Conservation (phyloP, 495 filamentous ascomycete species). For the Penicillium manginii region DNA sequence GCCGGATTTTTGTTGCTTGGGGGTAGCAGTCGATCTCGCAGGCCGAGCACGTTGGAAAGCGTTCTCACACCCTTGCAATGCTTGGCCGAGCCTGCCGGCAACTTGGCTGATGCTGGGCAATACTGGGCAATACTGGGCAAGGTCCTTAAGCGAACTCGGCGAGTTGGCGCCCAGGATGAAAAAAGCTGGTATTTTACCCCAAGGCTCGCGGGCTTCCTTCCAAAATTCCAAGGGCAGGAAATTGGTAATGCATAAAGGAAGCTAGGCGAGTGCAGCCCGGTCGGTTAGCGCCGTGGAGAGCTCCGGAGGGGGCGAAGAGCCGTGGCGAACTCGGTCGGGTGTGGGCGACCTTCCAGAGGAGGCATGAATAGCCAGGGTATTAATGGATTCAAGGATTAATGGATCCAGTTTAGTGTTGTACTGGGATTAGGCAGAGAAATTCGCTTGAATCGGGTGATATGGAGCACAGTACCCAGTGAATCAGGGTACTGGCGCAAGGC, state of each 20-base stretch:
- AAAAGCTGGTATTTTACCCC: neutral
- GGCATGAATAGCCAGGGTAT: neutral
- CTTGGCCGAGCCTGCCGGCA: neutral
- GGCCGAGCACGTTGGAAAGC: neutral
- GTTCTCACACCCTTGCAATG: neutral
- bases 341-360: neutral
- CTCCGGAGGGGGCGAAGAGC: neutral
- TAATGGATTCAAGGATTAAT: neutral
- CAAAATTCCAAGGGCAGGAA: neutral
- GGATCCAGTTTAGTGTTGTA: no score
- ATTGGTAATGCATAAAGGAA: neutral
- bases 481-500: neutral
- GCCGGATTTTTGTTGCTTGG: neutral
- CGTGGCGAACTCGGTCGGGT: neutral
- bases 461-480: neutral
- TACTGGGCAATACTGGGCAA: neutral
- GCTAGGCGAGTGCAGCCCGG: neutral
- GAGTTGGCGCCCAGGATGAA: neutral
- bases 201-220: neutral
- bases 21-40: neutral
- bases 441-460: neutral
- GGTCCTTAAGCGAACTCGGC: neutral
- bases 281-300: conserved; percentile 6
- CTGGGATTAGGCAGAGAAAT: neutral
- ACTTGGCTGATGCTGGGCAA: conserved; percentile 1